Percentiles rank a stretch among this genome's conserved stretches.
phyloP scores from a whole-genome alignment of 2,329 filamentous ascomycete species.

The Ascomycota sp. region DNA sequence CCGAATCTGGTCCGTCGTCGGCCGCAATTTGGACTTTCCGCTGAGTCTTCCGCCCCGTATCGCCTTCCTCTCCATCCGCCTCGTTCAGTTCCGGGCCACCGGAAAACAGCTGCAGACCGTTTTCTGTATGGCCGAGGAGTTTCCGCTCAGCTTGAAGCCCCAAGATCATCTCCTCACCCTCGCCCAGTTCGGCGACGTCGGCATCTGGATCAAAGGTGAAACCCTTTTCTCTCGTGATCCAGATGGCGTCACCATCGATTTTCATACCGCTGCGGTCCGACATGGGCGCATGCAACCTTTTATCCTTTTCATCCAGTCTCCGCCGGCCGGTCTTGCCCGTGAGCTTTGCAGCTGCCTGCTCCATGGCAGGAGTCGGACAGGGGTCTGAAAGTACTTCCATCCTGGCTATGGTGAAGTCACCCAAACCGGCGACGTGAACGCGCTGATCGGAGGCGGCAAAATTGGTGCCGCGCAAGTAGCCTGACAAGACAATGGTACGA shows the following conservation, averaged over 20 bases:
- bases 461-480: conserved; percentile 87
- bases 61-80: conserved; percentile 28
- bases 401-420: conserved; percentile 63
- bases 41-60: conserved; percentile 39
- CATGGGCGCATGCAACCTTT: conserved; percentile 92
- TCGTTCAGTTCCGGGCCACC: conserved; percentile 49
- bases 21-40: conserved; percentile 37
- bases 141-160: conserved; percentile 66
- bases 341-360: conserved; percentile 67
- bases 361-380: conserved; percentile 81
- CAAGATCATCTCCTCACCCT: conserved; percentile 89
- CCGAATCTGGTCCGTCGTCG: conserved; percentile 33
- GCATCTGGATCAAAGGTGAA: conserved; percentile 54
- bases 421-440: conserved; percentile 81
- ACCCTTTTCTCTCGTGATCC: conserved; percentile 52
- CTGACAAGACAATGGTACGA: conserved; percentile 74
- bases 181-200: conserved; percentile 56
- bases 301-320: conserved; percentile 87
- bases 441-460: conserved; percentile 70
- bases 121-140: conserved; percentile 62
- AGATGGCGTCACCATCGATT: conserved; percentile 93
- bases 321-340: conserved; percentile 64
- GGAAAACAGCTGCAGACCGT: conserved; percentile 70
- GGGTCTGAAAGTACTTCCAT: conserved; percentile 86
- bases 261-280: conserved; percentile 90